Conservation (phyloP, 2,329 filamentous ascomycete species). For the Talaromyces sp. region DNA sequence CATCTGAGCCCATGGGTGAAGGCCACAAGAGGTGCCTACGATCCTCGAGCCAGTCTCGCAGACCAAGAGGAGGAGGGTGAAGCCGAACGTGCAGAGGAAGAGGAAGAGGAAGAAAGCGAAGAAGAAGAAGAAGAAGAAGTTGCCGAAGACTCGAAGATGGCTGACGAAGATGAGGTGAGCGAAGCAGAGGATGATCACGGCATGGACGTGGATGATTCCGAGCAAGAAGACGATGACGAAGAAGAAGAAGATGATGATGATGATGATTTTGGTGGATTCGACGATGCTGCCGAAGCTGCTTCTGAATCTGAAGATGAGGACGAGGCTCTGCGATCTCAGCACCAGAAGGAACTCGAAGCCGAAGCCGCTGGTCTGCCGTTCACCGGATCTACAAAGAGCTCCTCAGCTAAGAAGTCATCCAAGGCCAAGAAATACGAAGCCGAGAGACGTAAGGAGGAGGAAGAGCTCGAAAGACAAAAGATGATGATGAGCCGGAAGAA, state of each 20-base stretch:
- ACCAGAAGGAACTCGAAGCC: slow-evolving; percentile 88
- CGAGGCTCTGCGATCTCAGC: slow-evolving; percentile 60
- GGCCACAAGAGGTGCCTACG: slow-evolving; percentile 79
- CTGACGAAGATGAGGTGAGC: slow-evolving; percentile 36
- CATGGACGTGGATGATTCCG: slow-evolving; percentile 46
- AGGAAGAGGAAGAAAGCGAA: slow-evolving; percentile 43
- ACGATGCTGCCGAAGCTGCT: slow-evolving; percentile 44
- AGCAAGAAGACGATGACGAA: slow-evolving; percentile 44
- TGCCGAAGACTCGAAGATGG: slow-evolving; percentile 39
- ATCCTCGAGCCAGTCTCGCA: slow-evolving; percentile 78
- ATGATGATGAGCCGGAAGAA: slow-evolving; percentile 99
- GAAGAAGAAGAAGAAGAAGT: slow-evolving; percentile 41
- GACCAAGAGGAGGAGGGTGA: slow-evolving; percentile 87
- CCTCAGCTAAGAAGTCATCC: slow-evolving; percentile 61
- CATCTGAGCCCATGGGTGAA: slow-evolving; percentile 97
- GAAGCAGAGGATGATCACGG: slow-evolving; percentile 47
- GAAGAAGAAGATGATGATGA: slow-evolving; percentile 49
- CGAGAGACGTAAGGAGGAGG: slow-evolving; percentile 64
- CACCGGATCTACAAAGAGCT: slow-evolving; percentile 53
- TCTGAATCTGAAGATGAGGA: slow-evolving; percentile 56
- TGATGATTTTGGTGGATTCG: slow-evolving; percentile 51
- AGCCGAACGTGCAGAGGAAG: slow-evolving; percentile 66
- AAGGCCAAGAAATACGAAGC: slow-evolving; percentile 66
- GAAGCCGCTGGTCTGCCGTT: slow-evolving; percentile 70
- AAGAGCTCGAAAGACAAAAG: slow-evolving; percentile 88